Base-by-base conservation (phyloP, 2,329 filamentous ascomycete species). In the Cryphonectria parasitica region DNA sequence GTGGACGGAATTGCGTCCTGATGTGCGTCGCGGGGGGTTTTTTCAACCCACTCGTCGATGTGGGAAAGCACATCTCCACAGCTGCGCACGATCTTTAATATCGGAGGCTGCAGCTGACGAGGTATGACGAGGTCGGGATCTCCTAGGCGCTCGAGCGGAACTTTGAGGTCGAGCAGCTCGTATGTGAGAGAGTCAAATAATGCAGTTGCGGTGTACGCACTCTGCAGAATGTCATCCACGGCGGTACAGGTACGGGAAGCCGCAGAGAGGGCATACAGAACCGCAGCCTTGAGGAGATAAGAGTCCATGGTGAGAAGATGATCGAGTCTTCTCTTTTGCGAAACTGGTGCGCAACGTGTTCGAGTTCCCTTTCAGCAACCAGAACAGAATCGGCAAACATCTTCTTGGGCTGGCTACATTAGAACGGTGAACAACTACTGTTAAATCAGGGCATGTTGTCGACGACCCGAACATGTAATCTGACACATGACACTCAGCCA, bases 1-100 rank as follows among this genome's bases (percentile, higher is more conserved):
- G 69, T 66, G 31, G 66, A 63, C 2, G 49, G 56, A 28, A 54
- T 63, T 25, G 34, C 39, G 54, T 52, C 62, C 69, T 69, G 69
- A 36, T n/a, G 49, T 36, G 66, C 31, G 19, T 68, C 69, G 19
- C n/a, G 60, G 15, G 64, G n/a, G 13, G 65, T 39, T 22, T 62
- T 66, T 11, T 68, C 66, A 10, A 45, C 64, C 36, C 58, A 70
- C 15, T 64, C 64, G 17, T 72, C 67, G 45, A 72, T 65, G 17
- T 68, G 70, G 63, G 67, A 64, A 25, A 72, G 68, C 56, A 68
- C 70, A 49, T 69, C 67, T 56, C 70, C 67, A 36, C 70, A 72
- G 11, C 67, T 49, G 31, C 67, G 64, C 22, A 72, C 63, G n/a
- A 72, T 41, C 15, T 68, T 63, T 25, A 67, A 19, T n/a, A 67